Evolutionary conservation across 257 asterid species (phyloP), one percentile per base, ranked within the genome.

Genomic region (Jaltomata sinuosa): DNA sequence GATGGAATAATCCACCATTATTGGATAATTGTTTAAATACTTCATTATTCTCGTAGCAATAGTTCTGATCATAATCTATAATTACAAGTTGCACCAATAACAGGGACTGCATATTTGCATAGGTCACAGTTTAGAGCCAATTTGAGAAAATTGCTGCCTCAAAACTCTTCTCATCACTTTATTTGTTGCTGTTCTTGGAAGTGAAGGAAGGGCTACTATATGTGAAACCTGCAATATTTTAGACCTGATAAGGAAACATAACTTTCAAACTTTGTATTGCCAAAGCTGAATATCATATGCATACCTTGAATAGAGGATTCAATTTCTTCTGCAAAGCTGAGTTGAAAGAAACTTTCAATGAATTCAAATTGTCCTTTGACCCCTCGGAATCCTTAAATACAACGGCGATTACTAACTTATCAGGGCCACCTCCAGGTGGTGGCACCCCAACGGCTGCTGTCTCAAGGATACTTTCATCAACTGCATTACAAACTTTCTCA

Each of bases 141-240:
- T 82, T 80, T 89, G 91, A 80, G 93, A 89, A 80, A 92, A 79
- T 85, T 94, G 95, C 85, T 91, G 91, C 64, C 99, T 57, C 79
- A 96, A 72, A 68, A 94, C 84, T 89, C 99, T 93, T 89, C 99
- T 89, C 99, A 94, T 93, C 0, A 94, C 97, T 88, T 96, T 94
- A 88, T 96, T 96, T 45, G 98, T 90, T 84, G 99, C 98, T 72
- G 99, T 96, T 92, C 99, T 93, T 29, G 99, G 99, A 82, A 96
- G 97, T 74, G 93, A 88, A 53, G 95, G 89, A 4, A 96, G 87
- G 64, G 86, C 87, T 64, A 91, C 90, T 14, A 93, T 81, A 50
- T 88, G 89, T 10, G 93, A 86, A 84, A 94, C 99, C 98, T 96
- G 93, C 87, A 87, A 87, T 22, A 87, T 47, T 71, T 38, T 68